Evolutionary conservation across 345 rosid genomes (phyloP).

Genomic region (Carallia brachiata): DNA sequence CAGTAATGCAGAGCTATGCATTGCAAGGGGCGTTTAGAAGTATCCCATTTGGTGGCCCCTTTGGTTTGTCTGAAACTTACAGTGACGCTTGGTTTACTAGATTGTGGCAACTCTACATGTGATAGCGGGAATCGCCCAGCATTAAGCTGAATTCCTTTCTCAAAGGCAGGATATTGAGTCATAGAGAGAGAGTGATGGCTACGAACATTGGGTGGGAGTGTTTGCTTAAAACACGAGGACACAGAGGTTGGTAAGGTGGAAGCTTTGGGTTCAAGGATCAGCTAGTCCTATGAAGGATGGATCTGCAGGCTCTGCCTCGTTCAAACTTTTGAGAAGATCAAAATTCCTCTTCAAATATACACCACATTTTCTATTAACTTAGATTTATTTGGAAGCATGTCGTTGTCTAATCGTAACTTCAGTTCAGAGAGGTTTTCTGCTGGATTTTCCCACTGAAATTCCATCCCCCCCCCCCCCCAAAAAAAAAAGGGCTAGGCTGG

Average conservation of each 20-base stretch:
- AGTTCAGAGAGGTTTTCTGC: constrained; percentile 22
- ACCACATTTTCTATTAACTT: constrained; percentile 19
- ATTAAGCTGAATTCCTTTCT: constrained; percentile 28
- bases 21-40: constrained; percentile 53
- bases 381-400: constrained; percentile 7
- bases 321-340: not conserved
- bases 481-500: no score
- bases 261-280: constrained; percentile 72
- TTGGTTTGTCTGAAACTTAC: not conserved
- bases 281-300: constrained; percentile 2
- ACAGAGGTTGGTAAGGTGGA: constrained; percentile 54
- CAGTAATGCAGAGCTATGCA: constrained; percentile 53
- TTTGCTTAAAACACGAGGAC: constrained; percentile 75
- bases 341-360: not conserved
- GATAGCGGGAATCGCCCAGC: constrained; percentile 22
- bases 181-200: constrained; percentile 20
- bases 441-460: no score
- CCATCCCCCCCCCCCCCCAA: no score
- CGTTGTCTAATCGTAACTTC: constrained; percentile 18
- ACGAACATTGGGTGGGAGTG: constrained; percentile 37
- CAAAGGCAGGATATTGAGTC: constrained; percentile 23
- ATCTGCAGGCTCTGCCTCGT: constrained; percentile 10
- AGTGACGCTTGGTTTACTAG: constrained; percentile 8
- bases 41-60: constrained; percentile 55
- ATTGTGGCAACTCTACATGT: constrained; percentile 8